A percentile compares a stretch with the other conserved stretches of the same genome.
Conservation (phyloP, 306 rosid genomes). For the Rosa persica region DNA sequence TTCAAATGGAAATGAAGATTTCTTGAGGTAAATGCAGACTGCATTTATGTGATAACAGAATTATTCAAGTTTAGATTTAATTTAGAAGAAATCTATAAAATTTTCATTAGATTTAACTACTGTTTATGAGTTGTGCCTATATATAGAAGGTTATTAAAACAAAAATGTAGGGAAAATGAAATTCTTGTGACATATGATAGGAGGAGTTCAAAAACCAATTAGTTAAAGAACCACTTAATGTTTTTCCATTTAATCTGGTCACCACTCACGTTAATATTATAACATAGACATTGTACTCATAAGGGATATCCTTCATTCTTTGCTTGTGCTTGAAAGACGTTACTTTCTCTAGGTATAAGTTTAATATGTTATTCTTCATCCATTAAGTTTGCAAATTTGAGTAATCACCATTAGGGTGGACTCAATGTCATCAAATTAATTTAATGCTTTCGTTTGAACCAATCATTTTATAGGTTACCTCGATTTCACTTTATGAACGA, state of each 20-base stretch:
- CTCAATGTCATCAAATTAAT: no score
- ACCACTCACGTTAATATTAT: background rate
- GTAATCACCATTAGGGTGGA: background rate
- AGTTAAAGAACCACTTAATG: background rate
- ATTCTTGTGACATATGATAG: background rate
- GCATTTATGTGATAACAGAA: constrained; percentile 1
- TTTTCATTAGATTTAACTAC: background rate
- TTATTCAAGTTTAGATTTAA: background rate
- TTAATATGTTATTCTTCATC: background rate
- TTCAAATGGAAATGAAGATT: background rate
- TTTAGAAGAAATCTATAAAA: background rate
- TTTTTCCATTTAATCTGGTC: background rate
- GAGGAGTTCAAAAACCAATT: background rate
- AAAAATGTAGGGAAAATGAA: background rate
- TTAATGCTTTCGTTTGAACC: background rate
- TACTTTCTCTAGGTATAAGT: background rate
- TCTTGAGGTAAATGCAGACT: background rate
- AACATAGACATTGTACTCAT: background rate
- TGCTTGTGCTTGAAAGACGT: background rate
- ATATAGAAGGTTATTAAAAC: background rate
- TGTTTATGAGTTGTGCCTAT: background rate
- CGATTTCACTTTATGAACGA: no score
- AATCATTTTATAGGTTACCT: no score
- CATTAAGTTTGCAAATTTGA: background rate
- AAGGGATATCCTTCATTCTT: background rate